Percentiles rank a stretch among this genome's conserved stretches.
phyloP scores from a whole-genome alignment of 2,329 filamentous ascomycete species.

The Pleoardoris graminearum region DNA sequence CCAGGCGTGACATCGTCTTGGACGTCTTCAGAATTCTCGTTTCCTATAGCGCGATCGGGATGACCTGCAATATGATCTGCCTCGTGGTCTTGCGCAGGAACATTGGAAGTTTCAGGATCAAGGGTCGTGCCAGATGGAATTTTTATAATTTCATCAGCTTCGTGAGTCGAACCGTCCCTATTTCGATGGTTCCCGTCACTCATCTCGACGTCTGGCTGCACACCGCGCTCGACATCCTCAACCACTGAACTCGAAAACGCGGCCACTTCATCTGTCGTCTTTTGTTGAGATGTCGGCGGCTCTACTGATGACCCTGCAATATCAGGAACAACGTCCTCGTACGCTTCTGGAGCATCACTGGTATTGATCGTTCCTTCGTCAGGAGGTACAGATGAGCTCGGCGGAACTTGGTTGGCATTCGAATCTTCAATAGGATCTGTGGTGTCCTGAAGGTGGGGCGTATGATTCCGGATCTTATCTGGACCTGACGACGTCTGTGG shows the following conservation, averaged over 20 bases:
- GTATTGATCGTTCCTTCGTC: not conserved
- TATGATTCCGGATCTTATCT: not conserved
- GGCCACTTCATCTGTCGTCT: constrained; percentile 12
- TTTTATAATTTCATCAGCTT: too few relatives aligned
- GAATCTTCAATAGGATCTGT: not conserved
- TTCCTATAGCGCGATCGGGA: too few relatives aligned
- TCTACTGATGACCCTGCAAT: not conserved
- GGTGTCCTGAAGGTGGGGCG: not conserved
- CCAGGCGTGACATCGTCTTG: not conserved
- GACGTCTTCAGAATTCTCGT: not conserved
- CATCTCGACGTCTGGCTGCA: constrained; percentile 1
- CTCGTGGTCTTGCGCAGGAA: not conserved
- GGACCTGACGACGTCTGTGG: constrained; percentile 3
- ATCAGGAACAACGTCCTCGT: not conserved
- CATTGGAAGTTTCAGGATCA: not conserved
- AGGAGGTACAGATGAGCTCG: not conserved
- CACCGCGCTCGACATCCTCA: constrained; percentile 3
- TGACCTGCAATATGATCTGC: not conserved
- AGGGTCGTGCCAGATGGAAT: not conserved
- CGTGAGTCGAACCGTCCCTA: not conserved
- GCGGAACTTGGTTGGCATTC: not conserved
- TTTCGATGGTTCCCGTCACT: not conserved
- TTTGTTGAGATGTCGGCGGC: not conserved
- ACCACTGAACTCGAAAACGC: constrained; percentile 18
- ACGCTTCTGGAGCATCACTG: not conserved